Base-by-base conservation (phyloP, 2,329 filamentous ascomycete genomes). In the Teratosphaeria viscida region DNA sequence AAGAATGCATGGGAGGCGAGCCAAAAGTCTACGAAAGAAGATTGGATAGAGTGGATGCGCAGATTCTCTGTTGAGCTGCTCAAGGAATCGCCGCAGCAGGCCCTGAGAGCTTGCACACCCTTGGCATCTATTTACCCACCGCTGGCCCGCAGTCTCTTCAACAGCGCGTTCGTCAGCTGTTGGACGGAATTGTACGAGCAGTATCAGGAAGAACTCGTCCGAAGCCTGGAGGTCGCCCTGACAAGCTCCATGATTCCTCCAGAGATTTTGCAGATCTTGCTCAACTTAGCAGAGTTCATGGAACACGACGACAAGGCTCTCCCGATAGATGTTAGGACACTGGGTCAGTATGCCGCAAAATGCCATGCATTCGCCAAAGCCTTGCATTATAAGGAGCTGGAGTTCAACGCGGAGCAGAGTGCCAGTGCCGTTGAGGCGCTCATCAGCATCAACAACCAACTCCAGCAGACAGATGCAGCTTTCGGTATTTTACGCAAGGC, bases 231-330 rank as follows among this genome's bases (percentile, higher is more conserved):
- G 73, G 90, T 89, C 63, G 94, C 95, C 0, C 88, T 99, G 66
- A 94, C 91, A 58, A 97, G 92, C 3, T 88, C 92, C 57, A 92
- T 96, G 67, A 95, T 99, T 12, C 92, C 94, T 0, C 94, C 95
- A 0, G 95, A 99, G 73, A 87, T 99, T 65, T 79, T 99, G 8
- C 92, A 96, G 62, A 87, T 96, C 56, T 80, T 99, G 32, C 84
- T 99, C 55, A 99, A 99, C 70, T 81, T 99, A 56, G 94, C 94
- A 26, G 94, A 99, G 72, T 99, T 99, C 73, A 99, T 99, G 94
- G 94, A 99, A 72, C 94, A 99, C 70, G 95, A 99, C 68, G 94
- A 99, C 73, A 99, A 99, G 74, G 92, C 95, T 14, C 78, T 99
- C 57, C 94, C 94, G 1, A 99, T 99, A 63, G 95, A 99, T 71